Evolutionary conservation across 179 eudicot species (phyloP).

Genomic region (Sideroxylon spinosum): DNA sequence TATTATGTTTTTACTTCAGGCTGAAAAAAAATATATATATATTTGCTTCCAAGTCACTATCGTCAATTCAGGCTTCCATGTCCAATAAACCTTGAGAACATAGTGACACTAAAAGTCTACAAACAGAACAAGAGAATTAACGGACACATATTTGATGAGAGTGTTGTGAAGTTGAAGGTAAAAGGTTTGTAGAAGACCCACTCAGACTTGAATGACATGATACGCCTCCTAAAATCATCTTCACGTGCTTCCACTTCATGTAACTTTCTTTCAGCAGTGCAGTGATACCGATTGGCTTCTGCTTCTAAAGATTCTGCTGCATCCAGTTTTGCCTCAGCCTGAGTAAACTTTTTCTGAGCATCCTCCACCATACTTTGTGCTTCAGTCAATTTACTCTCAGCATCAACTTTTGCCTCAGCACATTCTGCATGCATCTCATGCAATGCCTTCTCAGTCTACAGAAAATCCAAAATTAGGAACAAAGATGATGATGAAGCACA

Average conservation of each 20-base stretch:
- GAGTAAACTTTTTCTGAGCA: conserved; percentile 57
- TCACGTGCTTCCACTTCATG: conserved; percentile 94
- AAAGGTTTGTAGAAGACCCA: conserved; percentile 28
- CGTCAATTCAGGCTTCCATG: not conserved
- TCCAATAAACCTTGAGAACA: not conserved
- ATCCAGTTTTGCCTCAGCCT: conserved; percentile 63
- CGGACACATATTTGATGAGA: not conserved
- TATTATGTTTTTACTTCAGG: too few relatives aligned
- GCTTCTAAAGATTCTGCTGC: conserved; percentile 70
- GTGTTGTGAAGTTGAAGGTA: not conserved
- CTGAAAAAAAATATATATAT: not conserved
- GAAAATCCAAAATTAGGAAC: not conserved
- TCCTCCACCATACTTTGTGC: conserved; percentile 62
- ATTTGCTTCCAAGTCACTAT: not conserved
- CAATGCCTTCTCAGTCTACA: conserved; percentile 84
- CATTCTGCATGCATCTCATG: conserved; percentile 92
- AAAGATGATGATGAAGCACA: not conserved
- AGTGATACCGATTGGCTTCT: conserved; percentile 60
- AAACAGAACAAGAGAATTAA: not conserved
- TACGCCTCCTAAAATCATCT: conserved; percentile 87
- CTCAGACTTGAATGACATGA: conserved; percentile 67
- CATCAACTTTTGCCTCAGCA: conserved; percentile 76
- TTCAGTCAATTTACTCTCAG: conserved; percentile 69
- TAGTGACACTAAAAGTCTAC: not conserved
- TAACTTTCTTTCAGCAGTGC: conserved; percentile 79